A percentile compares a stretch with the other conserved stretches of the same genome.
These are phyloP conservation scores for Cyamopsis tetragonoloba DNA, from an alignment of 306 rosid genomes.

Conservation along the genomic window DNA sequence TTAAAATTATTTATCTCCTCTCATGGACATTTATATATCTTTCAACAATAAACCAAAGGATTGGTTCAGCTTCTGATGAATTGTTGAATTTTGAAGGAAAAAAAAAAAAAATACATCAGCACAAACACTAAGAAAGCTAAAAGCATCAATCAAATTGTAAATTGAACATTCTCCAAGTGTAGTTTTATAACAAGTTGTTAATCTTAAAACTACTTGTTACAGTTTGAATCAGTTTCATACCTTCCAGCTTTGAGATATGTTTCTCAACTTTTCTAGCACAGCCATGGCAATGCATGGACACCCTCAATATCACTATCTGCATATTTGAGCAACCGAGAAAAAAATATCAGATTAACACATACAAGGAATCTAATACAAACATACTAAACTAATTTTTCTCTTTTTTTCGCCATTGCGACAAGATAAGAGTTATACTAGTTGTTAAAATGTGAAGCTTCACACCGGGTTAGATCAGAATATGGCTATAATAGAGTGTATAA, in stretches of 20 bases:
- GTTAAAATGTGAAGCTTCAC: no score
- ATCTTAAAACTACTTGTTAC: background rate
- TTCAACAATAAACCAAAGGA: background rate
- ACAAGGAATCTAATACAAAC: background rate
- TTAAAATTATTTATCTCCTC: slow-evolving; percentile 4
- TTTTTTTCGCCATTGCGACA: background rate
- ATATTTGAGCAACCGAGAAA: background rate
- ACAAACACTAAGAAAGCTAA: background rate
- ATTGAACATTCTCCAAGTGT: background rate
- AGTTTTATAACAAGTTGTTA: background rate
- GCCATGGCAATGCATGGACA: slow-evolving; percentile 91
- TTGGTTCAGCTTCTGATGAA: slow-evolving; percentile 6
- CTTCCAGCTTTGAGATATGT: slow-evolving; percentile 80
- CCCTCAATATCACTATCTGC: slow-evolving; percentile 79
- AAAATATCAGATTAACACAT: background rate
- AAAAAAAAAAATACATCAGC: background rate
- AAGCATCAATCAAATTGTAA: background rate
- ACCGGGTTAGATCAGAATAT: no score
- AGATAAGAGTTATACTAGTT: background rate
- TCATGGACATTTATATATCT: background rate
- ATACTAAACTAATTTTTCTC: background rate
- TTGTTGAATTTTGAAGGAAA: background rate
- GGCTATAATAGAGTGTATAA: no score
- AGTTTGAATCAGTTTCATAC: slow-evolving; percentile 37
- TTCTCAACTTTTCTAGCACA: slow-evolving; percentile 94